A percentile compares a stretch with the other conserved stretches of the same genome.
Evolutionary conservation across 352 stramenopile genomes (phyloP).

Genomic region (Phytophthora colocasiae): DNA sequence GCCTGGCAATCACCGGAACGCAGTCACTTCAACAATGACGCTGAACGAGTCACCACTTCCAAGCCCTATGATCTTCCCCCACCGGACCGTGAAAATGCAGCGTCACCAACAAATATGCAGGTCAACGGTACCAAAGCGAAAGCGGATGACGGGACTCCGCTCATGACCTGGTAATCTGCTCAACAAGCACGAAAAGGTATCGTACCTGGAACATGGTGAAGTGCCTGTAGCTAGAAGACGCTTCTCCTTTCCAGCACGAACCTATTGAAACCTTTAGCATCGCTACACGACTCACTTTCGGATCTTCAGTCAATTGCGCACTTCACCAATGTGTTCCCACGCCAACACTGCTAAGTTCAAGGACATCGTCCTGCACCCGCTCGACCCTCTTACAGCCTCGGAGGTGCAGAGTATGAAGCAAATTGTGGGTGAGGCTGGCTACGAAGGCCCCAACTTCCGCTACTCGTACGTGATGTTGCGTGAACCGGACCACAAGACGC

Average conservation of each 20-base stretch:
- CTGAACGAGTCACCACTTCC: conserved; percentile 9
- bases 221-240: background rate
- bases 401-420: conserved; percentile 47
- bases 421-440: conserved; percentile 40
- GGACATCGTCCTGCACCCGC: conserved; percentile 35
- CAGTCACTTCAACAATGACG: conserved; percentile 9
- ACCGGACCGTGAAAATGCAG: conserved; percentile 8
- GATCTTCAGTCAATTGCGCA: conserved; percentile 5
- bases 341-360: conserved; percentile 15
- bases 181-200: background rate
- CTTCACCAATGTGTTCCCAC: conserved; percentile 27
- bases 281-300: conserved; percentile 8
- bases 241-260: background rate
- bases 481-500: conserved; percentile 46
- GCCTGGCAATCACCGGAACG: conserved; percentile 24
- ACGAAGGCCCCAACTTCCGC: conserved; percentile 31
- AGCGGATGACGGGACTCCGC: conserved; percentile 7
- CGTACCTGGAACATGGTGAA: background rate
- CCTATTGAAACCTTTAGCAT: too few relatives aligned
- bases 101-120: background rate
- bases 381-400: conserved; percentile 44
- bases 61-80: background rate
- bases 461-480: conserved; percentile 61
- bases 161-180: conserved; percentile 16
- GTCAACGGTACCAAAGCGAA: background rate